Conservation (phyloP, 225 moss, liverwort and hornwort genomes). For the Thuidium tamariscinum region DNA sequence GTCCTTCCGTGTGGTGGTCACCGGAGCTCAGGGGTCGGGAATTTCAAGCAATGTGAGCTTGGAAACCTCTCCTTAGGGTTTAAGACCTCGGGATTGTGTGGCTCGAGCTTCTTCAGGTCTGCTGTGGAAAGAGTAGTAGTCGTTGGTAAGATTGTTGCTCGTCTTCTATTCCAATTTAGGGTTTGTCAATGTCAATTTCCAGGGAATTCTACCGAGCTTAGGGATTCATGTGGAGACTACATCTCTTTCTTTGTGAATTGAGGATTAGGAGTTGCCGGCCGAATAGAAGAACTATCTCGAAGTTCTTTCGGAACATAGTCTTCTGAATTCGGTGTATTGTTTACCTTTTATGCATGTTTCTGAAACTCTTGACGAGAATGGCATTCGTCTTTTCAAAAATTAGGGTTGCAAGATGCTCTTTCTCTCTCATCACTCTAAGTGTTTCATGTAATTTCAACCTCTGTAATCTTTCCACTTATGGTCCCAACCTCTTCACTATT, state of each 20-base stretch:
- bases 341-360: neutral
- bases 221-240: neutral
- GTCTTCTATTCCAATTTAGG: neutral
- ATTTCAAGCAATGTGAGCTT: slow-evolving; percentile 7
- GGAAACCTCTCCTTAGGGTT: slow-evolving; percentile 2
- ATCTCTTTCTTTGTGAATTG: neutral
- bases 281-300: neutral
- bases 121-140: neutral
- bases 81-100: slow-evolving; percentile 1
- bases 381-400: neutral
- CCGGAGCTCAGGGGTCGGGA: neutral
- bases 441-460: neutral
- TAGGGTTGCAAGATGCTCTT: neutral
- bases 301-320: neutral
- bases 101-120: neutral
- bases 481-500: neutral
- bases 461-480: neutral
- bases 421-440: neutral
- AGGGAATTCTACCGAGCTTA: neutral
- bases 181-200: neutral
- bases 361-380: neutral
- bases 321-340: neutral
- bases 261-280: neutral
- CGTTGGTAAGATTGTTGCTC: neutral
- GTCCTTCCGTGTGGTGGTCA: neutral